Percentiles rank a stretch among this genome's conserved stretches.
phyloP scores from a whole-genome alignment of 2,329 filamentous ascomycete species.

The Thielaviopsis ethacetica region DNA sequence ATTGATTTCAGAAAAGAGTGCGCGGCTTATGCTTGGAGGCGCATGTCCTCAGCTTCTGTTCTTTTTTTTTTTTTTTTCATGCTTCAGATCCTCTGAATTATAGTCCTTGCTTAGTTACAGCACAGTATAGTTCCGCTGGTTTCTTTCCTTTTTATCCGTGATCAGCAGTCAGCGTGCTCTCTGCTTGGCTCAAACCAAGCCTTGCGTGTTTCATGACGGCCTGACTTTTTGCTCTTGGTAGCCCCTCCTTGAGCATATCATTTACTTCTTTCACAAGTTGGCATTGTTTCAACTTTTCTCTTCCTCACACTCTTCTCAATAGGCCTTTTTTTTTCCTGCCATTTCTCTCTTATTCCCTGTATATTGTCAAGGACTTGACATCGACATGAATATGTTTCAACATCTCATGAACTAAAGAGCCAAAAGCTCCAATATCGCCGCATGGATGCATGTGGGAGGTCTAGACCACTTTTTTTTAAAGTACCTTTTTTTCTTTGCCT shows the following conservation, averaged over 20 bases:
- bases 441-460: too few relatives aligned
- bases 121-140: neutral
- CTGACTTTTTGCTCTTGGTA: neutral
- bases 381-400: too few relatives aligned
- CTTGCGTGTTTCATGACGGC: neutral
- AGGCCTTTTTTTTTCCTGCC: neutral
- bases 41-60: neutral
- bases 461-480: too few relatives aligned
- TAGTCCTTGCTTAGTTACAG: neutral
- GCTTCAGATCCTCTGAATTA: neutral
- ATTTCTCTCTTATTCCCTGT: too few relatives aligned
- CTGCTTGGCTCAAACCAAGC: neutral
- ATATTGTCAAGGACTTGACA: too few relatives aligned
- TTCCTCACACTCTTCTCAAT: neutral
- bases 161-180: neutral
- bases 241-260: neutral
- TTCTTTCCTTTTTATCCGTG: neutral
- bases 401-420: too few relatives aligned
- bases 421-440: too few relatives aligned
- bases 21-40: neutral
- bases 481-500: too few relatives aligned
- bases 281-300: neutral
- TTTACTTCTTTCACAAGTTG: neutral
- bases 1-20: neutral
- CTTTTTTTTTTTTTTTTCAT: neutral